Conservation (phyloP, 106 monocot species). For the Chionographis japonica region DNA sequence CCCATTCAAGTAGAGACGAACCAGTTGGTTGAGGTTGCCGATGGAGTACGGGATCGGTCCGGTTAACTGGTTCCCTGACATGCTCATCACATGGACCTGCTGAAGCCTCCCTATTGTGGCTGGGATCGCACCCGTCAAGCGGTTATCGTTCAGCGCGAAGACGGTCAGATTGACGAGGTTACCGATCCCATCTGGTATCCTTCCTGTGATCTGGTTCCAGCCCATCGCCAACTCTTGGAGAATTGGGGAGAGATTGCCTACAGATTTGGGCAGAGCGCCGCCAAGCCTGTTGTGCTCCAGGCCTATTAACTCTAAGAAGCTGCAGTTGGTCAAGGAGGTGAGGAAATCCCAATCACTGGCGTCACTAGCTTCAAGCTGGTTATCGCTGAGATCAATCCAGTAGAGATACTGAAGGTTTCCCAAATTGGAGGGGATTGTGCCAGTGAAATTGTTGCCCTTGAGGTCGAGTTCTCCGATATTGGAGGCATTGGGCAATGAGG, state of each 20-base stretch:
- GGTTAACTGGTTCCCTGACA: neutral
- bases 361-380: constrained; percentile 5
- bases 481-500: constrained; percentile 3
- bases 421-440: neutral
- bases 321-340: constrained; percentile 9
- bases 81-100: neutral
- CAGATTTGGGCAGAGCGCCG: constrained; percentile 1
- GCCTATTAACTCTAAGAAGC: neutral
- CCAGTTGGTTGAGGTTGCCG: constrained; percentile 9
- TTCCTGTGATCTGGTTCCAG: constrained; percentile 4
- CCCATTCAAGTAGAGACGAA: neutral
- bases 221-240: neutral
- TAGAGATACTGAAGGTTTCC: neutral
- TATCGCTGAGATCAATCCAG: neutral
- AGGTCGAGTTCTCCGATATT: constrained; percentile 1
- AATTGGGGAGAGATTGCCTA: neutral
- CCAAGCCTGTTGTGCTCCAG: neutral
- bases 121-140: constrained; percentile 3
- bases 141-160: neutral
- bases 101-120: neutral
- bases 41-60: constrained; percentile 4
- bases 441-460: constrained; percentile 2
- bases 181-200: constrained; percentile 7
- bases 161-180: constrained; percentile 10
- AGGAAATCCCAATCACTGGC: constrained; percentile 10